A percentile compares a stretch with the other conserved stretches of the same genome.
phyloP scores from a whole-genome alignment of 108 stramenopile species.

The Ochromonas danica region DNA sequence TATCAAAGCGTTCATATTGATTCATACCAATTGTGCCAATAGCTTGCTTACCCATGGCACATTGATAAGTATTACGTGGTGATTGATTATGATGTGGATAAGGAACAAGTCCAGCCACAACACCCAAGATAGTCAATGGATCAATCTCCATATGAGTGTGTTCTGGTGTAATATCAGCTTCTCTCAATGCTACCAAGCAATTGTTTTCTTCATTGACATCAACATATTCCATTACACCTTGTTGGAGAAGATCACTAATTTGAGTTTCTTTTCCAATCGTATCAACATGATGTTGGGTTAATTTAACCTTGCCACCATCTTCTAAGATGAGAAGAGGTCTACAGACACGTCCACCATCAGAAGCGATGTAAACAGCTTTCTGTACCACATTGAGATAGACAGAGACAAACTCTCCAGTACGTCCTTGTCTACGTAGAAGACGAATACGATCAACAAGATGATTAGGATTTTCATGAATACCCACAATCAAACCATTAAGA shows the following conservation, averaged over 20 bases:
- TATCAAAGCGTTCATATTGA: conserved; percentile 94
- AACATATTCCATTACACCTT: conserved; percentile 95
- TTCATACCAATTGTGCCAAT: conserved; percentile 95
- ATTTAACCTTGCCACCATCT: conserved; percentile 44
- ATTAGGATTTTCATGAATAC: conserved; percentile 40
- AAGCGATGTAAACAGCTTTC: conserved; percentile 89
- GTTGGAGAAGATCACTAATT: conserved; percentile 44
- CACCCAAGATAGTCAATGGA: conserved; percentile 93
- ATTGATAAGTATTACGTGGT: conserved; percentile 71
- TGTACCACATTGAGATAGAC: conserved; percentile 90
- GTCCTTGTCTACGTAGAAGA: not conserved
- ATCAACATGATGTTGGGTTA: conserved; percentile 62
- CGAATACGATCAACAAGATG: not conserved
- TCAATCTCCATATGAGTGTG: conserved; percentile 98
- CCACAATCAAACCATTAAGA: conserved; percentile 89
- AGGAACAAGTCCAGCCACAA: conserved; percentile 93
- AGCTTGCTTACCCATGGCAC: conserved; percentile 99
- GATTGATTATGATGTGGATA: conserved; percentile 99
- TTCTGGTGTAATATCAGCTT: conserved; percentile 54
- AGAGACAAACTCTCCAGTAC: conserved; percentile 86
- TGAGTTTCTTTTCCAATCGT: conserved; percentile 10
- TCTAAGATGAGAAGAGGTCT: conserved; percentile 76
- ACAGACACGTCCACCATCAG: conserved; percentile 96
- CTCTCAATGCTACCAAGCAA: conserved; percentile 86
- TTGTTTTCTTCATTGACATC: conserved; percentile 99